These are phyloP conservation scores for Patellaria atrata DNA, from an alignment of 495 filamentous ascomycete genomes.

Conservation along the genomic window DNA sequence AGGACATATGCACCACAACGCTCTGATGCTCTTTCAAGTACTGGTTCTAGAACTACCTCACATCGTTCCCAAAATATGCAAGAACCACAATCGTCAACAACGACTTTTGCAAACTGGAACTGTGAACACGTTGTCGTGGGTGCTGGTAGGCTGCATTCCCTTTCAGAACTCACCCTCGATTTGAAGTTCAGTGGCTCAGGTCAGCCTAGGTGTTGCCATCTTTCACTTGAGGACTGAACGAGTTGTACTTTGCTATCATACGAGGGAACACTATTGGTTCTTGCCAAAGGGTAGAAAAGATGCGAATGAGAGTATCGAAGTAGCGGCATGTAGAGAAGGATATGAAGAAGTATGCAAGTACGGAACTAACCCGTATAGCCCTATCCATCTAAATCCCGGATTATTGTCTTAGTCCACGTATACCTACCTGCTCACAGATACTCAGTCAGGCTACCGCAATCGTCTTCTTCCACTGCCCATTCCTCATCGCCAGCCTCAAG, in stretches of 20 bases:
- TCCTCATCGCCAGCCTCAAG: constrained; percentile 28
- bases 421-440: background rate
- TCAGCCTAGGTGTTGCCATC: constrained; percentile 36
- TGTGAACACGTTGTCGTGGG: constrained; percentile 14
- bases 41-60: no score
- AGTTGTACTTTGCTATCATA: constrained; percentile 32
- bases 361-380: background rate
- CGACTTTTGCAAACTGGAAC: background rate
- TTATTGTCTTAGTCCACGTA: constrained; percentile 1
- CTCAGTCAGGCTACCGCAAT: constrained; percentile 34
- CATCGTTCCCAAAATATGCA: no score
- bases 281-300: constrained; percentile 35
- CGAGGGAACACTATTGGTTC: constrained; percentile 28
- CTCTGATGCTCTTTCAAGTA: no score
- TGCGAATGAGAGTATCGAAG: constrained; percentile 27
- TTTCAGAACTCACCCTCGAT: no score
- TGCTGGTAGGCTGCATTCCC: no score
- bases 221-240: constrained; percentile 32
- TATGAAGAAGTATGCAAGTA: constrained; percentile 30
- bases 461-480: constrained; percentile 32
- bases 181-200: no score
- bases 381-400: background rate
- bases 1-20: no score
- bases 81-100: no score
- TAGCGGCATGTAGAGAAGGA: constrained; percentile 32